phyloP scores from a whole-genome alignment of 2,329 filamentous ascomycete genomes.

The Shiraia bambusicola region DNA sequence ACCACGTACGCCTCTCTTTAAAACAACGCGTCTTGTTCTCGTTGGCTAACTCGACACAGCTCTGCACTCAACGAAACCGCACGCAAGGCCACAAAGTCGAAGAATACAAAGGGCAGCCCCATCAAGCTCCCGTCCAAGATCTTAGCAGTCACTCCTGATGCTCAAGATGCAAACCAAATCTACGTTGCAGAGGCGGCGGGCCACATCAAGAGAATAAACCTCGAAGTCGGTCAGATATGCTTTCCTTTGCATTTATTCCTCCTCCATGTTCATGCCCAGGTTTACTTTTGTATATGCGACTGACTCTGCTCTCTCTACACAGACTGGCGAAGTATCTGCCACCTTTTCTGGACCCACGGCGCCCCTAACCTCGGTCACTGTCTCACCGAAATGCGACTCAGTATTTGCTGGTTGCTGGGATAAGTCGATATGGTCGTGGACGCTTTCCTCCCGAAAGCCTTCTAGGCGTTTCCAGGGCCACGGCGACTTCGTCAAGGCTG shows the following conservation, averaged over 20 bases:
- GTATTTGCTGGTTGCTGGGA: conserved; percentile 94
- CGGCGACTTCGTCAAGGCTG: conserved; percentile 85
- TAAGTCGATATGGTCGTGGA: conserved; percentile 86
- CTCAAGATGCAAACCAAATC: conserved; percentile 61
- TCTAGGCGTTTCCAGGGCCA: conserved; percentile 72
- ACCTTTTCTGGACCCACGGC: conserved; percentile 73
- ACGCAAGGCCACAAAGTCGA: conserved; percentile 70
- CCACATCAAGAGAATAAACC: conserved; percentile 68
- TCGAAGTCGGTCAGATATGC: conserved; percentile 67
- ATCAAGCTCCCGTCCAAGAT: conserved; percentile 83
- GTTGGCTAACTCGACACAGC: conserved; percentile 37
- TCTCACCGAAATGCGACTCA: conserved; percentile 44
- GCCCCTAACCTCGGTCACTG: conserved; percentile 59
- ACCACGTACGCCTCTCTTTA: conserved; percentile 67
- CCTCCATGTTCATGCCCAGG: neutral
- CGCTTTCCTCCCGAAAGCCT: conserved; percentile 45
- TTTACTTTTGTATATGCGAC: conserved; percentile 4
- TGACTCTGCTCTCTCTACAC: conserved; percentile 12
- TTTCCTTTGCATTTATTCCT: conserved; percentile 5
- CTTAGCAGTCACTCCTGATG: conserved; percentile 70
- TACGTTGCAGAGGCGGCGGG: conserved; percentile 89
- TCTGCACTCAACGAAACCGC: conserved; percentile 54
- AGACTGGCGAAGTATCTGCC: conserved; percentile 43
- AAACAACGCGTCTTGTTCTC: conserved; percentile 2
- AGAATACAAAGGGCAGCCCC: conserved; percentile 82